Base-by-base conservation (phyloP, 352 stramenopile species). In the Vaucheria bursata region DNA sequence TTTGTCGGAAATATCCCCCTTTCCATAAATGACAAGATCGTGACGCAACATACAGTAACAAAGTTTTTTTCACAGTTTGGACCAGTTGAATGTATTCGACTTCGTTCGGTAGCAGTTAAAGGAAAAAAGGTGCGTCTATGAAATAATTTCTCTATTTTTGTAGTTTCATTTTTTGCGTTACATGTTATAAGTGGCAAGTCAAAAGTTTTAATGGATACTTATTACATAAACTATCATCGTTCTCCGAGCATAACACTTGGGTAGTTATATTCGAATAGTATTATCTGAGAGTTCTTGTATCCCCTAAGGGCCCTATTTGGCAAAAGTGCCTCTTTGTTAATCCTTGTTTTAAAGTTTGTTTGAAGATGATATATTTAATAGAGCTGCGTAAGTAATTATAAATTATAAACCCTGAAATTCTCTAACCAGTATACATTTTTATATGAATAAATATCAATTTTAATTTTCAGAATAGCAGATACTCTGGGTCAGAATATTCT, bases 1-100 rank as follows among this genome's bases (percentile, higher is more conserved):
- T 96, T 96, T 75, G 91, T 96, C 18, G 91, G 91, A 75, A 96
- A 96, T 79, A 86, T 96, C 50, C 94, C 91, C 49, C 85, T 94
- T 3, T 90, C 90, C 38, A 88, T 90, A 66, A 92, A 88, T 31
- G 77, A 86, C 37, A 93, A 92, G 68, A 87, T 91, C 66, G 68
- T 96, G 7, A 89, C 89, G 82, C n/a, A n/a, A n/a, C n/a, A n/a
- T n/a, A n/a, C n/a, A n/a, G n/a, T n/a, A n/a, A n/a, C n/a, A n/a
- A n/a, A n/a, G n/a, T 86, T 92, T 71, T 96, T 96, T 73, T 85
- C 88, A 8, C 77, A 84, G 18, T 95, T 89, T 64, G 91, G 91
- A 67, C 88, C 91, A 66, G 88, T 96, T 12, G 90, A 95, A 73
- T 88, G 76, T 33, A 88, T 94, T 70, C 87, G 91, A 29, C 81